Conservation (phyloP, 2,329 filamentous ascomycete genomes). For the Periconia macrospinosa region DNA sequence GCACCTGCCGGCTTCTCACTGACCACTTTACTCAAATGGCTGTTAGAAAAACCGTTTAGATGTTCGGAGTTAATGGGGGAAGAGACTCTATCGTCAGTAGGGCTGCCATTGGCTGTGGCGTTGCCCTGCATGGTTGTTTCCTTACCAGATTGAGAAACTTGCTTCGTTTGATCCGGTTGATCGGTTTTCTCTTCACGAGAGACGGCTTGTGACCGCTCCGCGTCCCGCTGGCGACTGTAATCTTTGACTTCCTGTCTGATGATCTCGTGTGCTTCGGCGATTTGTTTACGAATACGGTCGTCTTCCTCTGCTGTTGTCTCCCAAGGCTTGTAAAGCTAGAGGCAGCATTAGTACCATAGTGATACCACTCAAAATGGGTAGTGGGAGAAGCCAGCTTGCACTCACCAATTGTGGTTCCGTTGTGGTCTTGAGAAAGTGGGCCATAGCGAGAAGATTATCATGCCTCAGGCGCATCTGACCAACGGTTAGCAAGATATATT, state of each 20-base stretch:
- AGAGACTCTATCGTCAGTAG: conserved; percentile 25
- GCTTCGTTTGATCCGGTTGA: conserved; percentile 13
- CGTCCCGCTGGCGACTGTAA: conserved; percentile 45
- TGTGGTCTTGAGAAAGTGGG: conserved; percentile 73
- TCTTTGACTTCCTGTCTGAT: conserved; percentile 71
- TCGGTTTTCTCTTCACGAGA: conserved; percentile 11
- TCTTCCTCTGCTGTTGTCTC: conserved; percentile 71
- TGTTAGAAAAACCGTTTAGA: conserved; percentile 25
- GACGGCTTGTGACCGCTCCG: conserved; percentile 21
- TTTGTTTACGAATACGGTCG: conserved; percentile 69
- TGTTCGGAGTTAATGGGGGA: conserved; percentile 26
- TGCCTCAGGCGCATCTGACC: conserved; percentile 74
- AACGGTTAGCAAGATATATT: conserved; percentile 21
- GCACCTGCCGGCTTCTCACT: conserved; percentile 16
- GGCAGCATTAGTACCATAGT: conserved; percentile 24
- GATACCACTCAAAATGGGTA: background rate
- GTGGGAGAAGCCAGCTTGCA: conserved; percentile 13
- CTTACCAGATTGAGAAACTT: conserved; percentile 24
- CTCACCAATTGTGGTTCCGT: conserved; percentile 74
- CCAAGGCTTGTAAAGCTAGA: conserved; percentile 85
- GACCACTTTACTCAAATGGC: conserved; percentile 18
- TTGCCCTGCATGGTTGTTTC: conserved; percentile 22
- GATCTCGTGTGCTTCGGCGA: conserved; percentile 63
- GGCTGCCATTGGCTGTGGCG: conserved; percentile 23
- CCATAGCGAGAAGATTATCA: conserved; percentile 68